Conservation (phyloP, 495 filamentous ascomycete genomes). For the Penicillium verhagenii region DNA sequence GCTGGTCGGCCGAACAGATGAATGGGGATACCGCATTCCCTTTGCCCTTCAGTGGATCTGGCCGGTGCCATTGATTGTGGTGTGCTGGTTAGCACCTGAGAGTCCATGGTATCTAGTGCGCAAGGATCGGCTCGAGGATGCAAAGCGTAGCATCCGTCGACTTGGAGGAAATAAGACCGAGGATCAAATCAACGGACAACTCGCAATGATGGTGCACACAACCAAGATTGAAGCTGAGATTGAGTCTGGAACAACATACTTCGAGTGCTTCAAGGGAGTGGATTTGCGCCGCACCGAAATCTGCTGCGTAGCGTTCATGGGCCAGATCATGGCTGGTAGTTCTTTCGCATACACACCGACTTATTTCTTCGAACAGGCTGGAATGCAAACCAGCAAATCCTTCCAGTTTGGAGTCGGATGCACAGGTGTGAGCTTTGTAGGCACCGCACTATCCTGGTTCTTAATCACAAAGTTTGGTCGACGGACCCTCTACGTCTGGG, state of each 20-base stretch:
- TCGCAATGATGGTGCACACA: constrained; percentile 62
- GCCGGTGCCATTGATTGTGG: constrained; percentile 56
- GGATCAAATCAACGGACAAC: constrained; percentile 37
- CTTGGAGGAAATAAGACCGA: constrained; percentile 51
- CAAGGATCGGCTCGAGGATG: constrained; percentile 51
- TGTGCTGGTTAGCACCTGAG: constrained; percentile 59
- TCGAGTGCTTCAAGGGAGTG: constrained; percentile 69
- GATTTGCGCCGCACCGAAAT: constrained; percentile 72
- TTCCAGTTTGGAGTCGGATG: constrained; percentile 48
- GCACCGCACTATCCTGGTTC: constrained; percentile 54
- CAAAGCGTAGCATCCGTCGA: constrained; percentile 38
- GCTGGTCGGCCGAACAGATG: constrained; percentile 32
- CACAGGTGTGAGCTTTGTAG: constrained; percentile 63
- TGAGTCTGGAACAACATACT: constrained; percentile 56
- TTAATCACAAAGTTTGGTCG: constrained; percentile 54
- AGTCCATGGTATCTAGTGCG: constrained; percentile 64
- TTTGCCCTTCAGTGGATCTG: constrained; percentile 68
- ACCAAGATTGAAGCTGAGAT: constrained; percentile 59
- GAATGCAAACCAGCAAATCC: constrained; percentile 51
- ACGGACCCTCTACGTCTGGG: constrained; percentile 66
- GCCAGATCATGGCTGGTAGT: constrained; percentile 70
- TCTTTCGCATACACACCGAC: constrained; percentile 70
- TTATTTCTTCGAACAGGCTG: constrained; percentile 71
- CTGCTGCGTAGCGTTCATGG: constrained; percentile 65
- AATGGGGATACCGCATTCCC: constrained; percentile 53